Evolutionary conservation across 2,329 filamentous ascomycete genomes (phyloP), one percentile per base, ranked within the genome.

Genomic region (Apiospora marii): DNA sequence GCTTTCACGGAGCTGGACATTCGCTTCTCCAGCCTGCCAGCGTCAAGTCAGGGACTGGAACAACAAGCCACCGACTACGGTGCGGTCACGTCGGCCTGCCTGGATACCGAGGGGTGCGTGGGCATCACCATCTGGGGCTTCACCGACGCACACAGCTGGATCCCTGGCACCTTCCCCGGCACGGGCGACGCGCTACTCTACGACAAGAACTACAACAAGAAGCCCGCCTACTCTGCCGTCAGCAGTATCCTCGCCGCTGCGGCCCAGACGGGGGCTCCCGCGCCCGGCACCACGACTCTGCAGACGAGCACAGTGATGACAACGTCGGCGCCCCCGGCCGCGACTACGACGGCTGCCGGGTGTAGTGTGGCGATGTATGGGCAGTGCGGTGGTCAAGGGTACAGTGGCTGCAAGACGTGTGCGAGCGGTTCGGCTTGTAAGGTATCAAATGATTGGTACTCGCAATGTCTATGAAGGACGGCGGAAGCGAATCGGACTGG

Each of bases 1-100:
- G 88, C 89, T 7, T 85, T 89, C 78, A 92, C 90, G 1, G 90
- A 92, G 81, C 82, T 92, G 30, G 90, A 92, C 77, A 87, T 92
- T 73, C 84, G 89, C 34, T 85, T 87, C 71, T 77, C 79, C 1
- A 78, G 77, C 4, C 78, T 90, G 16, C 88, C 89, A 0, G 79
- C 85, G 2, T 84, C 80, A 13, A 75, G 79, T 1, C 77, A 81
- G n/a, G 53, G 37, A 37, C 67, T 73, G 30, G 51, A 67, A 4
- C 82, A 84, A 71, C 88, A 90, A 80, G 84, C 82, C 1, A 78
- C 76, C 30, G 84, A 86, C 74, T 89, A 85, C 75, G 82, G 77
- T 70, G 76, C 75, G 73, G 78, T 81, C 19, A 79, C 81, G 14
- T 75, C 76, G 44, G 78, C 81, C 19, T 83, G 81, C 78, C 74